phyloP scores from a whole-genome alignment of 257 asterid genomes.

The Craterostigma plantagineum region DNA sequence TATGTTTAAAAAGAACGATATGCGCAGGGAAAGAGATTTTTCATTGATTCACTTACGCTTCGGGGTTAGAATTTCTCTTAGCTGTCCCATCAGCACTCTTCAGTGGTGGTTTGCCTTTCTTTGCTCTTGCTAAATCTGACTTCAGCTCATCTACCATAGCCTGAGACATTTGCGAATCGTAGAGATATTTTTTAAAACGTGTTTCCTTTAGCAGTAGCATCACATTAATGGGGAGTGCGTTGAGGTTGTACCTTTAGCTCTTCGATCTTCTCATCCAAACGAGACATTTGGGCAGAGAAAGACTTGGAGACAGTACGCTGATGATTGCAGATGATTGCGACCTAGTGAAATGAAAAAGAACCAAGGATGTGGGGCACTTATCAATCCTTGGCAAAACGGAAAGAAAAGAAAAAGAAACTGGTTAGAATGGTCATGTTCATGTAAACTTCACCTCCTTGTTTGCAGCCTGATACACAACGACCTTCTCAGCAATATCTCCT shows the following conservation, averaged over 20 bases:
- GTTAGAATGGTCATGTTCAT: too few relatives aligned
- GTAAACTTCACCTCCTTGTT: conserved; percentile 77
- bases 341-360: conserved; percentile 28
- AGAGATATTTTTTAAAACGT: neutral
- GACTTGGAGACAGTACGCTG: conserved; percentile 83
- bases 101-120: conserved; percentile 71
- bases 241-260: conserved; percentile 68
- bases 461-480: conserved; percentile 54
- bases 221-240: neutral
- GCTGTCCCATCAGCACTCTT: conserved; percentile 67
- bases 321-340: conserved; percentile 95
- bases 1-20: neutral
- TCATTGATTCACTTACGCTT: conserved; percentile 80
- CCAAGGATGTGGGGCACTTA: too few relatives aligned
- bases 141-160: conserved; percentile 43
- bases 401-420: neutral
- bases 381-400: neutral
- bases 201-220: neutral
- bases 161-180: conserved; percentile 11
- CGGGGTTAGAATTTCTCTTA: conserved; percentile 72
- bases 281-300: conserved; percentile 61
- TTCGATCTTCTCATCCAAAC: conserved; percentile 68
- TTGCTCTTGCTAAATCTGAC: conserved; percentile 57
- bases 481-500: conserved; percentile 52
- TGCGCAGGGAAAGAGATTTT: conserved; percentile 4